Evolutionary conservation across 345 rosid genomes (phyloP), one percentile per base, ranked within the genome.

Genomic region (Euphorbia pulcherrima): DNA sequence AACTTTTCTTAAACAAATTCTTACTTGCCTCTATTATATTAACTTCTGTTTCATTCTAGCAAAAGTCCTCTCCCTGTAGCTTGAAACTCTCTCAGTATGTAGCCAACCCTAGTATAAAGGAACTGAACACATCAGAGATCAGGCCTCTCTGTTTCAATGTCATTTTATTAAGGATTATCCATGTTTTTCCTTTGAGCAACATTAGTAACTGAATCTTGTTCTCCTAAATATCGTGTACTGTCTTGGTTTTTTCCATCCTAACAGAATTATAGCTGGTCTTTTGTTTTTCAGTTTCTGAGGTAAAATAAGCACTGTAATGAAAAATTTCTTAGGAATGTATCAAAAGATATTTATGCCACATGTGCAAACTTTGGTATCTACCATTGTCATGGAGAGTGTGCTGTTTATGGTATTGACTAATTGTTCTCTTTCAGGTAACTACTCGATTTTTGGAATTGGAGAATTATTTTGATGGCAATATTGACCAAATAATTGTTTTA

Each of bases 401-500:
- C 51, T 65, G 59, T 24, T 46, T 11, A 35, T 1, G 1, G 7
- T 68, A 63, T 68, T n/a, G 18, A 12, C 44, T 5, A 41, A 46
- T 54, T 47, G 24, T 6, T 60, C 33, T 24, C 14, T 7, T 69
- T 79, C 85, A 94, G 99, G 92, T 94, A 39, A 82, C 83, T 67
- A 91, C 99, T 5, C 97, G 83, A 60, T 91, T 94, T 86, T 76
- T 91, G 72, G 85, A 65, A 68, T 73, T 94, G 87, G 99, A 91
- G 79, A 82, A 79, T 67, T 67, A 89, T 71, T 85, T 94, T 72
- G 99, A 94, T 83, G 96, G 89, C 47, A 74, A 83, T 75, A 92
- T 94, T 67, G 84, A 75, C 64, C 82, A 83, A 62, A 69, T 65
- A 51, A 72, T 94, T 77, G 87, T 80, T 73, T 60, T 94, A 68